A percentile compares a stretch with the other conserved stretches of the same genome.
phyloP scores from a whole-genome alignment of 345 rosid species.

The Rhodomyrtus tomentosa region DNA sequence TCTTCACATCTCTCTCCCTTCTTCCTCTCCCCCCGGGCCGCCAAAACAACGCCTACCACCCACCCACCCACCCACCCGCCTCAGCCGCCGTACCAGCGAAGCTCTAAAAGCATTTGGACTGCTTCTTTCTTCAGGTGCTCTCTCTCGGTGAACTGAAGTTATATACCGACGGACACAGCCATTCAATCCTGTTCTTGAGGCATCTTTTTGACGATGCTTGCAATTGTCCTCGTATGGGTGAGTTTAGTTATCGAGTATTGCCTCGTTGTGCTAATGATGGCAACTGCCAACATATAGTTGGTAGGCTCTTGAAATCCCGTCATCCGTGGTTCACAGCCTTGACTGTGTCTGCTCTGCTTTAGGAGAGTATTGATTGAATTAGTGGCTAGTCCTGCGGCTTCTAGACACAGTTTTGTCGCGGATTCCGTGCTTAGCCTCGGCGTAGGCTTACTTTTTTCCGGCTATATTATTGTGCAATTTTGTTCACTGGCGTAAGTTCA shows the following conservation, averaged over 20 bases:
- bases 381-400: neutral
- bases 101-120: neutral
- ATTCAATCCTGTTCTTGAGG: neutral
- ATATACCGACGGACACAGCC: neutral
- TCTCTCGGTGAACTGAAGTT: neutral
- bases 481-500: neutral
- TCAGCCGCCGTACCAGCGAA: neutral
- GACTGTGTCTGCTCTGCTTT: neutral
- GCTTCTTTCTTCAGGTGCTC: neutral
- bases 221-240: neutral
- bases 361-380: neutral
- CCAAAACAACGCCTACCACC: too few species aligned
- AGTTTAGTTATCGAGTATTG: neutral
- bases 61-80: too few species aligned
- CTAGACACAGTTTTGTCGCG: neutral
- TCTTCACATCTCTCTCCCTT: neutral
- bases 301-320: neutral
- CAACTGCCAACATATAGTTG: neutral
- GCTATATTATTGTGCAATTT: neutral
- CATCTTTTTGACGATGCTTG: neutral
- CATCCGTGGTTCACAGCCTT: neutral
- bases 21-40: too few species aligned
- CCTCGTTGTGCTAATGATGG: neutral
- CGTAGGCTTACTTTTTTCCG: neutral
- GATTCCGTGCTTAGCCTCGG: neutral